phyloP scores from a whole-genome alignment of 164 flowering plant species.

The Umbilicus rupestris region DNA sequence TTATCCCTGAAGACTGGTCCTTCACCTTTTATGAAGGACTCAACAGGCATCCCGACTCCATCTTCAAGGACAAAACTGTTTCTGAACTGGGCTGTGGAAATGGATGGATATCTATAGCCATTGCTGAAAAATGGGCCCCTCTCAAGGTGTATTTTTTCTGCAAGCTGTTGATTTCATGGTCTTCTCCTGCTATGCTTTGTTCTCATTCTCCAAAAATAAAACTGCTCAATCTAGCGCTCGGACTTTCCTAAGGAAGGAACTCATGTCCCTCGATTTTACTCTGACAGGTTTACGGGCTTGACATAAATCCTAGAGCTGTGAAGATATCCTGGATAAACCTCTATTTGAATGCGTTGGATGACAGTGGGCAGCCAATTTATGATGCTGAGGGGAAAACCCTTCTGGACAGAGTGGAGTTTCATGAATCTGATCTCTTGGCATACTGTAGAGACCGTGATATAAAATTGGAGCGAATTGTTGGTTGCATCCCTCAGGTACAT shows the following conservation, averaged over 20 bases:
- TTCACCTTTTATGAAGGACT: conserved; percentile 93
- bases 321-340: conserved; percentile 89
- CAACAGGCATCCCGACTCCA: conserved; percentile 78
- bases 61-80: conserved; percentile 80
- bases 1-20: conserved; percentile 97
- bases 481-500: conserved; percentile 99
- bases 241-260: no score
- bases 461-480: conserved; percentile 85
- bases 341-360: conserved; percentile 86
- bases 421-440: conserved; percentile 85
- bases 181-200: background rate
- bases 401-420: conserved; percentile 91
- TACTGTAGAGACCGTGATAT: conserved; percentile 75
- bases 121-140: conserved; percentile 91
- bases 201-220: no score
- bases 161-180: background rate
- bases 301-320: conserved; percentile 94
- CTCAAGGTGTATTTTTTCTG: conserved; percentile 41
- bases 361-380: conserved; percentile 63
- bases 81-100: conserved; percentile 98
- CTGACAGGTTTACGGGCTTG: conserved; percentile 91
- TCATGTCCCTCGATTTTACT: no score
- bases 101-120: conserved; percentile 97
- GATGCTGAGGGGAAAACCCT: conserved; percentile 78
- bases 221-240: no score